Base-by-base conservation (phyloP, 2,329 filamentous ascomycete genomes). In the Onygenales sp. region DNA sequence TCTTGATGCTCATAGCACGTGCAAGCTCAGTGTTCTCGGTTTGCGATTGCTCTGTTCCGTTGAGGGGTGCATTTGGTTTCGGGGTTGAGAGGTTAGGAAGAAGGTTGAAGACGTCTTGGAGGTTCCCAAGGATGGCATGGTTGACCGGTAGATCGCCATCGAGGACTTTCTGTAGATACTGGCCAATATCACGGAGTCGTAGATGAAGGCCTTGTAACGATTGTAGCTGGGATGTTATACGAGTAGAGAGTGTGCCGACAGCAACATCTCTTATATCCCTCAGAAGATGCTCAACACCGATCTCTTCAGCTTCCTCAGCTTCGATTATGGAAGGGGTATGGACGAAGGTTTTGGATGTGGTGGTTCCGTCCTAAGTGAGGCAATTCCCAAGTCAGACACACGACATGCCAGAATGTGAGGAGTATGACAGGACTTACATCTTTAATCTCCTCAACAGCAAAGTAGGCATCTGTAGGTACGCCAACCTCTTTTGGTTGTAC, bases 41-140 rank as follows among this genome's bases (percentile, higher is more conserved):
- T 35, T 75, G 70, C 41, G 76, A 72, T 73, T 71, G 78, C 63
- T 85, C 69, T 58, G 74, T 80, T 58, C 76, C 79, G 43, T 84
- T 84, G 5, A 78, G 73, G 43, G 79, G 77, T 2, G 79, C 73
- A 53, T 66, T 57, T 5, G 87, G 82, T 55, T 81, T 78, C 33
- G 92, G 89, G 39, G 90, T 94, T 8, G 89, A 91, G 51, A 98
- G 81, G 73, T 98, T 98, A 47, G 93, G 93, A 27, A 98, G 83
- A 43, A 98, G 84, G 74, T 98, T 98, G 80, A 98, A 98, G 57
- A 97, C 89, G 66, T 98, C 93, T 76, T 98, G 93, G n/a, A 98
- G 84, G 67, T 96, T 95, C 61, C 92, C 93, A 32, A 98, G 82
- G 58, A 98, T 97, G 54, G 90, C 89, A 69, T 98, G 93, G 75